phyloP scores from a whole-genome alignment of 108 stramenopile genomes.

The Poteriospumella lacustris region DNA sequence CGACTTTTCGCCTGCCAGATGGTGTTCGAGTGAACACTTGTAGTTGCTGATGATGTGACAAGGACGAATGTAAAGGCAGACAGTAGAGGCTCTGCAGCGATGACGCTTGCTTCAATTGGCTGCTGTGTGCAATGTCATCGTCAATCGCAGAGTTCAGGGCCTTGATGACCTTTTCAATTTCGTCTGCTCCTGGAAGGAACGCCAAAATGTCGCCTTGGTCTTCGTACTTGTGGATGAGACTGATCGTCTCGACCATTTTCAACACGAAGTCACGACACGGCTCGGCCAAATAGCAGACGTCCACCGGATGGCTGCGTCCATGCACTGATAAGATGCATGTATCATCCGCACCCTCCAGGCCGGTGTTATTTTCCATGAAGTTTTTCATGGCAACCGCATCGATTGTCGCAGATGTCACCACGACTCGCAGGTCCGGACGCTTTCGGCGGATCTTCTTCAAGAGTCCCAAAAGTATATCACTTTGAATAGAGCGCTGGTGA shows the following conservation, averaged over 20 bases:
- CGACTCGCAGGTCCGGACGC: constrained; percentile 51
- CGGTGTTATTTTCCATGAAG: constrained; percentile 42
- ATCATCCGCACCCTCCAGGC: background rate
- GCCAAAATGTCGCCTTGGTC: constrained; percentile 72
- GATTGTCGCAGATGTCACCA: constrained; percentile 47
- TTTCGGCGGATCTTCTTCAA: constrained; percentile 61
- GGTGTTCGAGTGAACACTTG: constrained; percentile 48
- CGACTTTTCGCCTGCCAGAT: constrained; percentile 50
- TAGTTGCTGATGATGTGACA: constrained; percentile 65
- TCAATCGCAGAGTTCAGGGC: constrained; percentile 39
- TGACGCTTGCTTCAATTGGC: too few species aligned
- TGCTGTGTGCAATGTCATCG: too few species aligned
- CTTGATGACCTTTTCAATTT: constrained; percentile 73
- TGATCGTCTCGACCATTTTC: constrained; percentile 68
- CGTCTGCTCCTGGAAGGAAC: constrained; percentile 85
- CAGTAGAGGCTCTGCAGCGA: constrained; percentile 53
- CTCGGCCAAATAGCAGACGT: constrained; percentile 67
- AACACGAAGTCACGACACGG: constrained; percentile 59
- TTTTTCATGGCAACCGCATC: constrained; percentile 49
- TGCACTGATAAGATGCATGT: constrained; percentile 47
- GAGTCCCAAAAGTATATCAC: constrained; percentile 79
- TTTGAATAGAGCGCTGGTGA: constrained; percentile 81
- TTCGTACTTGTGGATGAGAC: constrained; percentile 58
- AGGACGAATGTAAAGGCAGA: constrained; percentile 63
- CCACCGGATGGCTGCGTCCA: constrained; percentile 75